These are phyloP conservation scores for Mitragyna speciosa DNA, from an alignment of 257 asterid genomes.

Conservation along the genomic window DNA sequence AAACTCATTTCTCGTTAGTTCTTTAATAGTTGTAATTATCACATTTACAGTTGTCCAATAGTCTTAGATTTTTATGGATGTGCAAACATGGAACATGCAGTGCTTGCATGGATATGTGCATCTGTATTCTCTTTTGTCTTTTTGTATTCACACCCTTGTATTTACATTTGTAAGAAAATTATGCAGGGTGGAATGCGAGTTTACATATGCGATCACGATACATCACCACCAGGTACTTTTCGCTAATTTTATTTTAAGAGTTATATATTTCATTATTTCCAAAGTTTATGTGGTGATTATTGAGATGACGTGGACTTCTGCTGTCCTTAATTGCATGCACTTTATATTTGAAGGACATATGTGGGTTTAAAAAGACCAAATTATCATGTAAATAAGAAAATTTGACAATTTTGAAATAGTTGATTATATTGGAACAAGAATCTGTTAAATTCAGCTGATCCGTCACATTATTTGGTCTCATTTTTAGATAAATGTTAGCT, in stretches of 20 bases:
- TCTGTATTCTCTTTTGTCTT: not conserved
- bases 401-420: not conserved
- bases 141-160: not conserved
- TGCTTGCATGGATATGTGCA: not conserved
- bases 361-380: not conserved
- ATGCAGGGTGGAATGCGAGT: conserved; percentile 80
- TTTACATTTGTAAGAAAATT: conserved; percentile 26
- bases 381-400: not conserved
- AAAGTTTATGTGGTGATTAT: not conserved
- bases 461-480: not conserved
- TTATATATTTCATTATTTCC: not conserved
- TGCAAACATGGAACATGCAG: not conserved
- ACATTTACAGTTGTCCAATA: not conserved
- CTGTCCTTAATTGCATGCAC: not conserved
- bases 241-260: not conserved
- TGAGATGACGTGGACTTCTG: not conserved
- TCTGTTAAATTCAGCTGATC: not conserved
- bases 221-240: conserved; percentile 78
- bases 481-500: not conserved
- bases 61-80: not conserved
- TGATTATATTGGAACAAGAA: not conserved
- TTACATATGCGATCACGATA: conserved; percentile 73
- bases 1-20: not conserved
- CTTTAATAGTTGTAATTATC: not conserved
- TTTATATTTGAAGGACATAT: not conserved